phyloP scores from a whole-genome alignment of 768 basidiomycete genomes.

The Boletus tylopilopsis region DNA sequence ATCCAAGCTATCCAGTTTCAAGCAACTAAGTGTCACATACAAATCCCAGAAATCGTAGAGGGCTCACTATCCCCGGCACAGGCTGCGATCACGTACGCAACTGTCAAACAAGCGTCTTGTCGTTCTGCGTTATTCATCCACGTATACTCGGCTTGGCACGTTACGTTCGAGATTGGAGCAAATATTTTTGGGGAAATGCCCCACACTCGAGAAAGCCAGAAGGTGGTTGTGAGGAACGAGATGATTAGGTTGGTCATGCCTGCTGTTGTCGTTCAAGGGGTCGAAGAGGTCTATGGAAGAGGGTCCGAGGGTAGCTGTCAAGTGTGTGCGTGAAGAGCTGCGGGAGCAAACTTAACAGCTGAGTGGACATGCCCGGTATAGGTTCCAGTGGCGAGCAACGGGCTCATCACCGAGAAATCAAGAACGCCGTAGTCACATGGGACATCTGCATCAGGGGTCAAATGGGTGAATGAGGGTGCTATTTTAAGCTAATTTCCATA shows the following conservation, averaged over 20 bases:
- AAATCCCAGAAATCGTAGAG: not conserved
- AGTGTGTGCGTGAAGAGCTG: not conserved
- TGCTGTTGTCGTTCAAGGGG: not conserved
- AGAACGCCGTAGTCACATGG: no score
- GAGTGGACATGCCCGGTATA: conserved; percentile 1
- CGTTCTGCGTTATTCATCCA: conserved; percentile 26
- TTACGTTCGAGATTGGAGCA: conserved; percentile 8
- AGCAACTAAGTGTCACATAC: not conserved
- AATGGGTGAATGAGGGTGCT: no score
- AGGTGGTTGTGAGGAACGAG: not conserved
- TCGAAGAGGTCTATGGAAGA: not conserved
- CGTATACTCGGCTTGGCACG: conserved; percentile 13
- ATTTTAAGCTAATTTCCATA: no score
- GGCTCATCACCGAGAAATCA: no score
- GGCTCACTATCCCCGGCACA: conserved; percentile 25
- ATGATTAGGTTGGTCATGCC: conserved; percentile 5
- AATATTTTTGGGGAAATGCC: conserved; percentile 10
- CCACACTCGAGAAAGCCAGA: conserved; percentile 5
- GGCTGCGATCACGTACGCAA: conserved; percentile 31
- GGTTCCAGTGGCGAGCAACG: conserved; percentile 9
- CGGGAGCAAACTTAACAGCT: not conserved
- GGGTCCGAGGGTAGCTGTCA: not conserved
- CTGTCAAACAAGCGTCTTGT: conserved; percentile 21
- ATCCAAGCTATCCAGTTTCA: conserved; percentile 16
- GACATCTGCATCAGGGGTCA: no score